Percentiles rank a stretch among this genome's conserved stretches.
Conservation (phyloP, 2,329 filamentous ascomycete genomes). For the Cladosporium sp. region DNA sequence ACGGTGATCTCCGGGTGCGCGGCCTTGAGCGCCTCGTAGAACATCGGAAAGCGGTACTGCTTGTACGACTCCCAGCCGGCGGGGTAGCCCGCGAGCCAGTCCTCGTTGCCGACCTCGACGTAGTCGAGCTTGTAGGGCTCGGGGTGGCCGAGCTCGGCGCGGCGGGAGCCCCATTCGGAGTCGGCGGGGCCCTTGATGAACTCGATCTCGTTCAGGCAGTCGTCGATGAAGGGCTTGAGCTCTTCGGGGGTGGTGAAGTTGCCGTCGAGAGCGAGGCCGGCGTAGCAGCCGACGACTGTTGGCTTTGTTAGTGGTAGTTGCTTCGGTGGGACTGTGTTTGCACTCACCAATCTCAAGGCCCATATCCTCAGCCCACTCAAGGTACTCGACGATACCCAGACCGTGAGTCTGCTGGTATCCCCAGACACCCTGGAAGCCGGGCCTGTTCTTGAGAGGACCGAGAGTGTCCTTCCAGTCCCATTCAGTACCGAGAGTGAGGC, state of each 20-base stretch:
- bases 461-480: constrained; percentile 51
- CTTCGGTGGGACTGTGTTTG: constrained; percentile 17
- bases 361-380: constrained; percentile 45
- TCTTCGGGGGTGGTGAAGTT: constrained; percentile 42
- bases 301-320: constrained; percentile 19
- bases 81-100: constrained; percentile 41
- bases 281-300: constrained; percentile 19
- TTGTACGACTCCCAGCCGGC: constrained; percentile 18
- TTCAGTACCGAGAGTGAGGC: constrained; percentile 19
- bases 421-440: constrained; percentile 48
- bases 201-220: constrained; percentile 56
- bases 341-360: constrained; percentile 6
- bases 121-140: constrained; percentile 54
- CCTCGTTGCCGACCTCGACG: constrained; percentile 63
- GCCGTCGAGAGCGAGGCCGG: constrained; percentile 36
- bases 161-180: constrained; percentile 51
- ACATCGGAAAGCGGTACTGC: constrained; percentile 50
- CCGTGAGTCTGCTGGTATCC: constrained; percentile 55
- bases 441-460: constrained; percentile 43
- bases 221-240: constrained; percentile 50
- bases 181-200: constrained; percentile 46
- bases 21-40: constrained; percentile 52
- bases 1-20: constrained; percentile 51
- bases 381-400: constrained; percentile 55
- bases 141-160: constrained; percentile 54